phyloP scores from a whole-genome alignment of 179 eudicot species.

The Beta lomatogona region DNA sequence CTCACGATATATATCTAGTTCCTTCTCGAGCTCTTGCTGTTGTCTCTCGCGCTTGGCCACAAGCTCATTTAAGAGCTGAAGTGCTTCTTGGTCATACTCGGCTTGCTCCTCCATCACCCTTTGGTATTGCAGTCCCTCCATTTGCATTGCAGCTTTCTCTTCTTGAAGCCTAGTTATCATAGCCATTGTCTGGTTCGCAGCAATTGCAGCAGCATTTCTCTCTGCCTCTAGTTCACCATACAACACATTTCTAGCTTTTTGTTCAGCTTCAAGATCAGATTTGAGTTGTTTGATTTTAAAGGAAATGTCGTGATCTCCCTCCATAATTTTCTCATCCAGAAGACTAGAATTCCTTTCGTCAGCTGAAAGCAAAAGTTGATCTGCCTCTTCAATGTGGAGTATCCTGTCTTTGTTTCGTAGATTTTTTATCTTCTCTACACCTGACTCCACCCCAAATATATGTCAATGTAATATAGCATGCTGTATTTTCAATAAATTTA shows the following conservation, averaged over 20 bases:
- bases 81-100: conserved; percentile 52
- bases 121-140: conserved; percentile 56
- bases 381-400: neutral
- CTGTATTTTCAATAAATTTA: neutral
- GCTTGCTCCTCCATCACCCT: conserved; percentile 58
- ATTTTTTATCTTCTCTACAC: neutral
- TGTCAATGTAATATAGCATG: neutral
- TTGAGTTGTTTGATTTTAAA: conserved; percentile 29
- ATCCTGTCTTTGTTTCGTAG: neutral
- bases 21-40: conserved; percentile 37
- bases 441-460: neutral
- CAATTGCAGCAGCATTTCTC: conserved; percentile 47
- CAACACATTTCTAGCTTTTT: conserved; percentile 36
- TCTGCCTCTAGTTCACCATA: conserved; percentile 50
- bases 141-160: conserved; percentile 48
- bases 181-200: conserved; percentile 53
- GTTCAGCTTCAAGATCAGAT: conserved; percentile 35
- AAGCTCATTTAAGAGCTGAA: conserved; percentile 41
- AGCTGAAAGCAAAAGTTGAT: conserved; percentile 15
- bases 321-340: conserved; percentile 6
- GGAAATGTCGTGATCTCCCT: conserved; percentile 13
- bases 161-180: conserved; percentile 53
- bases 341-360: conserved; percentile 2
- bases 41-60: conserved; percentile 42
- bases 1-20: conserved; percentile 36